A percentile compares a stretch with the other conserved stretches of the same genome.
phyloP scores from a whole-genome alignment of 169 alveolate species.

The Toxoplasma gondii region DNA sequence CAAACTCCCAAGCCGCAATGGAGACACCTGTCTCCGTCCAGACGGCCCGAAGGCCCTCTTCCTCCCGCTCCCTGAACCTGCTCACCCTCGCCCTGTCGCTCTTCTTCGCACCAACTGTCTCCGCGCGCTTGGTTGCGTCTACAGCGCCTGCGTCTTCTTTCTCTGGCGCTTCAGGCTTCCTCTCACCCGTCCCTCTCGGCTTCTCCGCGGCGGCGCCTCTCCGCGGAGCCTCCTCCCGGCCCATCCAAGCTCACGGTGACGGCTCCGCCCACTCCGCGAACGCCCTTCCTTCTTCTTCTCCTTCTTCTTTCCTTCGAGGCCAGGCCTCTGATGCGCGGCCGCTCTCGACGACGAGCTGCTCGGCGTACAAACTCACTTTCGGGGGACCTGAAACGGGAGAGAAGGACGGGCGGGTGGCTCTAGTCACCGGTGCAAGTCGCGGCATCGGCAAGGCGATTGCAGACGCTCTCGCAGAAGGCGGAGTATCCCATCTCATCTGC shows the following conservation, averaged over 20 bases:
- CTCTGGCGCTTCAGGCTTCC: neutral
- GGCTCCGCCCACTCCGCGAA: neutral
- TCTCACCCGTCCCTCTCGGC: neutral
- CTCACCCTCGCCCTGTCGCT: neutral
- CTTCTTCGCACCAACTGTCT: neutral
- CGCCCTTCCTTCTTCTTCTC: neutral
- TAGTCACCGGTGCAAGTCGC: constrained; percentile 79
- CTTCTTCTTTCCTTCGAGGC: neutral
- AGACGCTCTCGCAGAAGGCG: constrained; percentile 70
- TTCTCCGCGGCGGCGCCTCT: neutral
- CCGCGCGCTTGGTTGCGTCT: neutral
- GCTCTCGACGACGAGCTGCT: constrained; percentile 25
- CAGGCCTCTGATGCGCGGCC: neutral
- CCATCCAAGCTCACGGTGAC: neutral
- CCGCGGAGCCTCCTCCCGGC: neutral
- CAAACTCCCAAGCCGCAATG: no score
- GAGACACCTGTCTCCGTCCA: no score
- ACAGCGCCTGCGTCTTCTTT: neutral
- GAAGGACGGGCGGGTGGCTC: constrained; percentile 73
- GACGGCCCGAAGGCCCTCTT: no score
- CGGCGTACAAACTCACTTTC: constrained; percentile 54
- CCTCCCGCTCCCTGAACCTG: no score
- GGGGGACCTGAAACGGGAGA: constrained; percentile 56
- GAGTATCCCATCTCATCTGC: constrained; percentile 74
- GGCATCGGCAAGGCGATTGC: constrained; percentile 78